phyloP scores from a whole-genome alignment of 2,329 filamentous ascomycete species.

The Colletotrichum simmondsii region DNA sequence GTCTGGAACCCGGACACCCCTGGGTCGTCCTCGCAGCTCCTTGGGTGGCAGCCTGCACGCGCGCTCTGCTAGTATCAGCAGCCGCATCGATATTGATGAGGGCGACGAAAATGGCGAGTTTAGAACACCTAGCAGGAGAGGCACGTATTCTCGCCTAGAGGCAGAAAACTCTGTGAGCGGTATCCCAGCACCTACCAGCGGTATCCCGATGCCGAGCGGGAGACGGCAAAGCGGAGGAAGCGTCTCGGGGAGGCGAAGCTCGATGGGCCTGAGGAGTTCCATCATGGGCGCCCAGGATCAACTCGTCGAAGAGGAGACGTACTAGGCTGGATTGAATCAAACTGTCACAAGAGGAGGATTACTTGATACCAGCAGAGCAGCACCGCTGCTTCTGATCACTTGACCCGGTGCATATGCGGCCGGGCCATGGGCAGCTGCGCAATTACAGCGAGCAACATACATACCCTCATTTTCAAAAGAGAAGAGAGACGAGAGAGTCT shows the following conservation, averaged over 20 bases:
- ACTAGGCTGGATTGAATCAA: constrained; percentile 45
- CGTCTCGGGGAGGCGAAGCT: constrained; percentile 45
- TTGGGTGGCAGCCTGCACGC: constrained; percentile 61
- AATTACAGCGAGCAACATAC: constrained; percentile 23
- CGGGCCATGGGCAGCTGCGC: not conserved
- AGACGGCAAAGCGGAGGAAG: constrained; percentile 56
- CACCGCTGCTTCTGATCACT: constrained; percentile 44
- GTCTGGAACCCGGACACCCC: constrained; percentile 69
- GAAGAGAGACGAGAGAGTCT: constrained; percentile 8
- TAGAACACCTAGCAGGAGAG: constrained; percentile 65
- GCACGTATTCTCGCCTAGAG: constrained; percentile 63
- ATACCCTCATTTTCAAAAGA: constrained; percentile 10
- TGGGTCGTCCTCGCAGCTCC: constrained; percentile 78
- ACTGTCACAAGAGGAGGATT: not conserved
- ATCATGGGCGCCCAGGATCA: constrained; percentile 47
- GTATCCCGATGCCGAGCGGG: constrained; percentile 57
- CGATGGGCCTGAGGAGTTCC: constrained; percentile 41
- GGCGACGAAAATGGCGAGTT: constrained; percentile 53
- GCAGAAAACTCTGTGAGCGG: constrained; percentile 49
- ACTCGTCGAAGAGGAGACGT: constrained; percentile 66
- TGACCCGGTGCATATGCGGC: constrained; percentile 3
- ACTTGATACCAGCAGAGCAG: constrained; percentile 38
- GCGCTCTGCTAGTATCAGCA: constrained; percentile 67
- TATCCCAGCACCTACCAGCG: constrained; percentile 55
- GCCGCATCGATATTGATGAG: constrained; percentile 60